Evolutionary conservation across 192 early-diverging fungal genomes (phyloP).

Genomic region (Allomyces macrogynus): DNA sequence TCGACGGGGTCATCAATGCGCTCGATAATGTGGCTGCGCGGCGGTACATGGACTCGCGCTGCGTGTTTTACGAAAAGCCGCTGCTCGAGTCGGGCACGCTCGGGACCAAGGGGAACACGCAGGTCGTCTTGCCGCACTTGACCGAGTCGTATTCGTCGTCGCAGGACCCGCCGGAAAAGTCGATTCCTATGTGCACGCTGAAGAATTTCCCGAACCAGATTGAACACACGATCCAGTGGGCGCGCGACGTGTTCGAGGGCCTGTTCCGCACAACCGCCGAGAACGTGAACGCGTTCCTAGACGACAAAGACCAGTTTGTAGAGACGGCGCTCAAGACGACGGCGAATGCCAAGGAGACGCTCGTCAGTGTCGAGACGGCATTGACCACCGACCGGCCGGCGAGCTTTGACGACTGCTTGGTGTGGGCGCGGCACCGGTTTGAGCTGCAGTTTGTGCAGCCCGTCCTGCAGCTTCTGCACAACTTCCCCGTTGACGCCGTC

Average conservation of each 20-base stretch:
- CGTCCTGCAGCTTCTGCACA: slow-evolving; percentile 86
- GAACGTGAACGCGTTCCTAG: slow-evolving; percentile 81
- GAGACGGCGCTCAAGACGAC: slow-evolving; percentile 47
- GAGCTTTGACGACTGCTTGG: slow-evolving; percentile 77
- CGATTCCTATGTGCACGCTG: slow-evolving; percentile 71
- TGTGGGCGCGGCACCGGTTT: slow-evolving; percentile 79
- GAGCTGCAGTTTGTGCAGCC: slow-evolving; percentile 83
- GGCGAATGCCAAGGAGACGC: slow-evolving; percentile 38
- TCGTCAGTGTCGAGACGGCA: slow-evolving; percentile 53
- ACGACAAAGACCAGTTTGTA: slow-evolving; percentile 58
- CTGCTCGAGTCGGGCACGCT: slow-evolving; percentile 93
- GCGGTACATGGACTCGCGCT: slow-evolving; percentile 90
- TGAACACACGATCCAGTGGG: slow-evolving; percentile 85
- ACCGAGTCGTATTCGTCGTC: slow-evolving; percentile 98
- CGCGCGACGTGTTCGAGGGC: slow-evolving; percentile 89
- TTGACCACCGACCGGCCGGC: slow-evolving; percentile 60
- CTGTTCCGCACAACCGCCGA: slow-evolving; percentile 79
- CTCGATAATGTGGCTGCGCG: slow-evolving; percentile 96
- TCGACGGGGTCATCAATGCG: slow-evolving; percentile 92
- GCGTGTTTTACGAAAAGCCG: slow-evolving; percentile 88
- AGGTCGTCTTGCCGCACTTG: slow-evolving; percentile 83
- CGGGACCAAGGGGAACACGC: slow-evolving; percentile 98
- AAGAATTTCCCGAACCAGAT: slow-evolving; percentile 82
- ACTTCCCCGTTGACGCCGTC: slow-evolving; percentile 84
- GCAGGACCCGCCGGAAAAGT: slow-evolving; percentile 92